phyloP scores from a whole-genome alignment of 306 rosid species.

The Citrullus colocynthis region DNA sequence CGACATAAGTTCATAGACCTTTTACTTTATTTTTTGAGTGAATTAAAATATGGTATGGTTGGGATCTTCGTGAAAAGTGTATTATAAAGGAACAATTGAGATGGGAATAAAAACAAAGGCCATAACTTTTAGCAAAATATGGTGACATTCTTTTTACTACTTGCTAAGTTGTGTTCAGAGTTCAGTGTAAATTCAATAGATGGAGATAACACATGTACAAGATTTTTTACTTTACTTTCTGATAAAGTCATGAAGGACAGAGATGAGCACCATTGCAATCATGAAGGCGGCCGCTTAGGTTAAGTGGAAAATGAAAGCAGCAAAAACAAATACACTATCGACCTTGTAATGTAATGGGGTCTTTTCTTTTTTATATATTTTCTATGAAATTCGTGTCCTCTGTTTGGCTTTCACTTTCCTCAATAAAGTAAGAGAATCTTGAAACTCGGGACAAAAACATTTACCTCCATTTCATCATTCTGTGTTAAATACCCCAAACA shows the following conservation, averaged over 20 bases:
- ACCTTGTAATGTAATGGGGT: slow-evolving; percentile 25
- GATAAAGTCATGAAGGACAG: slow-evolving; percentile 31
- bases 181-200: background rate
- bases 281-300: slow-evolving; percentile 63
- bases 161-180: background rate
- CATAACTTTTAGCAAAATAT: background rate
- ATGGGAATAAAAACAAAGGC: background rate
- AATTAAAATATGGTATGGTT: background rate
- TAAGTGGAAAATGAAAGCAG: slow-evolving; percentile 49
- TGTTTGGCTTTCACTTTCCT: slow-evolving; percentile 16
- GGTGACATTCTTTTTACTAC: slow-evolving; percentile 1
- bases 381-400: slow-evolving; percentile 17
- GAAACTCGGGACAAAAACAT: background rate
- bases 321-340: slow-evolving; percentile 37
- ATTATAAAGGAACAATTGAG: background rate
- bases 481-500: slow-evolving; percentile 34
- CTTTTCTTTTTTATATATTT: slow-evolving; percentile 11
- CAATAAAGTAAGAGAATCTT: slow-evolving; percentile 14
- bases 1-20: background rate
- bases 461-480: slow-evolving; percentile 6
- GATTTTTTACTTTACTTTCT: slow-evolving; percentile 22
- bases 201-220: slow-evolving; percentile 20
- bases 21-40: background rate
- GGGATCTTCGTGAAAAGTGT: background rate
- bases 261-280: slow-evolving; percentile 42